Evolutionary conservation across 805 yeast species (phyloP), one percentile per base, ranked within the genome.

Genomic region (Ogataea dorogensis): DNA sequence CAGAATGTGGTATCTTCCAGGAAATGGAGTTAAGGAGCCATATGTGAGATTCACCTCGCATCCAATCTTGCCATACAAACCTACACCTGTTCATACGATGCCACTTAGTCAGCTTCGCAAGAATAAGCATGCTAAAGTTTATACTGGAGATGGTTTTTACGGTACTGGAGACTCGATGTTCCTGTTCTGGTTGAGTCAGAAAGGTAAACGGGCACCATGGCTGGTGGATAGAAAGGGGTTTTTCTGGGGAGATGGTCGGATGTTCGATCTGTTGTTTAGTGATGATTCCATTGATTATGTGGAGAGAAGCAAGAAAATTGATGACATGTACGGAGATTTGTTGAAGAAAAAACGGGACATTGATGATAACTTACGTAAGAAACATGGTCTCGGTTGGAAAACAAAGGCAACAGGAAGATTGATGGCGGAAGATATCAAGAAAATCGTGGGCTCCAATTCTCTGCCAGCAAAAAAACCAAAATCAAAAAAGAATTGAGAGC

Each of bases 171-270:
- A 84, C 58, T 74, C 78, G 30, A 71, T 84, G 34, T 86, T 86
- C 58, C 79, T 82, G 68, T 81, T 85, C 53, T 73, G 82, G 30
- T 59, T 86, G 46, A 78, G 75, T 56, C 91, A 85, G 50, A 59
- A 65, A 15, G 71, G 73, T 14, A 59, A 54, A 25, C 61, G 65
- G 40, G 66, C 75, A 24, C 86, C 85, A 16, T 86, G 89, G 86
- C 63, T 82, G 12, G 82, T 85, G 13, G 95, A 86, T 55, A 69
- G 95, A 47, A 80, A 78, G 50, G 95, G 95, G 9, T 86, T 87
- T 68, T 86, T 84, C 64, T 86, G 95, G 95, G 89, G 93, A 21
- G 95, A 86, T 58, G 95, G 95, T 11, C 69, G 95, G 41, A 82
- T 86, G 2, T 82, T 81, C 60, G 95, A 86, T 57, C 73, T 77